Base-by-base conservation (phyloP, 345 rosid species). In the Populus tremula region DNA sequence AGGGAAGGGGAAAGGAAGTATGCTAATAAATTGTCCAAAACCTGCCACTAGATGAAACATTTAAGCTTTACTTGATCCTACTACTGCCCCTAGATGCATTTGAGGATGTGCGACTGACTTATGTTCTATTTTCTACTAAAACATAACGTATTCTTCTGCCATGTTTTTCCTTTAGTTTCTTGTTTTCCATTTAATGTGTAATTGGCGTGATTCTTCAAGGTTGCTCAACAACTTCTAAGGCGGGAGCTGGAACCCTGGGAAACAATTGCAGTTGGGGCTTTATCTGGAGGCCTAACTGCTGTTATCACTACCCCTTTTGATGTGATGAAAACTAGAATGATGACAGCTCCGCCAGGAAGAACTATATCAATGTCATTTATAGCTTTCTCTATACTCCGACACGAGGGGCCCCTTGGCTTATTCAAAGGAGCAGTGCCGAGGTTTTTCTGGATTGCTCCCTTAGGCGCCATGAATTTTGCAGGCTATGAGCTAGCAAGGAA, bases 381-480 rank as follows among this genome's bases (percentile, higher is more conserved):
- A 25, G 92, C 85, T 8, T 33, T 88, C 74, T 90, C 98, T 53
- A 89, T 96, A 72, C 87, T 93, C 77, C 94, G 89, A n/a, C 88
- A 87, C 1, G 97, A 96, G 84, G 99, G 99, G 7, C 95, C 99
- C 16, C 93, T 96, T 18, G 99, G 97, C 68, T 81, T 96, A 63
- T 96, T 96, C 70, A 96, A 96, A 82, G 99, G 99, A 82, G 97
- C 97, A 49, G 83, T 92, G 43, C 98, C 99, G 11, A 85, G 99
- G 54, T 96, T 96, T 83, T 93, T 96, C 86, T 96, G 99, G 99
- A 91, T 96, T 74, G 98, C 99, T 68, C 99, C 99, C 3, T 80
- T 96, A 13, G 99, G 99, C n/a, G 99, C 99, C 76, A 96, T 96
- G 98, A 96, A 96, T 87, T 96, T 96, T 82, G 99, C 99, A 5